Evolutionary conservation across 2,329 filamentous ascomycete genomes (phyloP).

Genomic region (Fusarium sp.): DNA sequence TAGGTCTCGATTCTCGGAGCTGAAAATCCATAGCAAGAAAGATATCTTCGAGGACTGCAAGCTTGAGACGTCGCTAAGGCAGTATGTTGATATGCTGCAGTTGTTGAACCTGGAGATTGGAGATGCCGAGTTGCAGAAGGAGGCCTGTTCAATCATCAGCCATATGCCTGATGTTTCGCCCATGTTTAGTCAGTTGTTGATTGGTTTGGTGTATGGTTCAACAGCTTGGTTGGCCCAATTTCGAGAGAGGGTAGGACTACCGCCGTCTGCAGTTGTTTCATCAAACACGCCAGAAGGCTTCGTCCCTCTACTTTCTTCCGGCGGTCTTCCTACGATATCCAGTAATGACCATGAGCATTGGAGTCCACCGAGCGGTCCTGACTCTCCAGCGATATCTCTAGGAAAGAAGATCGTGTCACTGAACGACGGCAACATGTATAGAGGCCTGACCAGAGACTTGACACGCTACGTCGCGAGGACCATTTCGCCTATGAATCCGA

Average conservation of each 20-base stretch:
- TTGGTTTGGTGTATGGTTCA: constrained; percentile 1
- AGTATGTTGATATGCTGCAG: constrained; percentile 11
- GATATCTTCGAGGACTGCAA: constrained; percentile 41
- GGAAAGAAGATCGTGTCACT: background rate
- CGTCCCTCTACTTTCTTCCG: fast-evolving
- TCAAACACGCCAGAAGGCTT: background rate
- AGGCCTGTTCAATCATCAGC: constrained; percentile 24
- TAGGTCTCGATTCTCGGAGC: constrained; percentile 27
- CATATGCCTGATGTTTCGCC: constrained; percentile 13
- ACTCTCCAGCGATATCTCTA: fast-evolving
- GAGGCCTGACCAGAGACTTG: constrained; percentile 21
- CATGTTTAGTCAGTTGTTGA: constrained; percentile 19
- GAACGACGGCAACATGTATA: constrained; percentile 16
- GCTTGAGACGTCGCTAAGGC: constrained; percentile 33
- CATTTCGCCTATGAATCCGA: constrained; percentile 44
- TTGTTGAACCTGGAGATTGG: background rate
- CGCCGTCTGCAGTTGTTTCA: background rate
- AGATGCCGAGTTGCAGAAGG: constrained; percentile 22
- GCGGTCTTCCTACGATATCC: background rate
- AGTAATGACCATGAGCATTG: too few relatives aligned
- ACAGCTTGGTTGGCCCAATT: constrained; percentile 13
- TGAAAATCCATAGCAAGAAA: constrained; percentile 40
- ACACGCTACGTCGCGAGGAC: constrained; percentile 37
- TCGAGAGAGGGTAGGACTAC: background rate
- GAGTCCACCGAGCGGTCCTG: fast-evolving